These are phyloP conservation scores for Fusarium sp. DNA, from an alignment of 2,329 filamentous ascomycete genomes.

Conservation along the genomic window DNA sequence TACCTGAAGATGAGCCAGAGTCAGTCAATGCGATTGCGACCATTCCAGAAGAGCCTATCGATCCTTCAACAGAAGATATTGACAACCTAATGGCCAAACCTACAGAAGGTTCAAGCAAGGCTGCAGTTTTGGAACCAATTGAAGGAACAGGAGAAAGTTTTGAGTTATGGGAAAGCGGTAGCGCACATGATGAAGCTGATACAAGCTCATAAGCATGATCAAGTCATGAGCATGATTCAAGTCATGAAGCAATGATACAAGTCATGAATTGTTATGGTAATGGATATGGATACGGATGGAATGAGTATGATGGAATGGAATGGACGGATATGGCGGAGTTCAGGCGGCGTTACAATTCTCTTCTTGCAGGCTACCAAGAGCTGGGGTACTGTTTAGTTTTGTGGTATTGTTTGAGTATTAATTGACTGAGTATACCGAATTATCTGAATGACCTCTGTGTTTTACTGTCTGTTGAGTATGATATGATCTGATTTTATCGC, in stretches of 20 bases:
- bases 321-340: slow-evolving; percentile 19
- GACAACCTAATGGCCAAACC: slow-evolving; percentile 55
- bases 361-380: slow-evolving; percentile 48
- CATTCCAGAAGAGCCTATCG: slow-evolving; percentile 35
- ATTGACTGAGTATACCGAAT: not conserved
- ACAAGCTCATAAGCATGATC: not conserved
- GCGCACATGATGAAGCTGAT: slow-evolving; percentile 69
- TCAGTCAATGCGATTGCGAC: not conserved
- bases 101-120: slow-evolving; percentile 56
- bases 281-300: not conserved
- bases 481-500: slow-evolving; percentile 17
- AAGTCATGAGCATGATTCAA: no score
- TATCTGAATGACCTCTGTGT: not conserved
- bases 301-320: not conserved
- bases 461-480: not conserved
- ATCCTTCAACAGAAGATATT: slow-evolving; percentile 46
- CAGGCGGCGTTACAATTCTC: slow-evolving; percentile 28
- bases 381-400: slow-evolving; percentile 46
- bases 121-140: slow-evolving; percentile 65
- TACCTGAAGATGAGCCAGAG: slow-evolving; percentile 67
- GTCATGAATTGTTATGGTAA: slow-evolving; percentile 12
- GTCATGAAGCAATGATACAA: not conserved
- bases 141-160: slow-evolving; percentile 72
- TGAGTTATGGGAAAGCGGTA: slow-evolving; percentile 78
- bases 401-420: slow-evolving; percentile 16